Evolutionary conservation across 2,329 filamentous ascomycete species (phyloP).

Genomic region (Ascochyta fabae): DNA sequence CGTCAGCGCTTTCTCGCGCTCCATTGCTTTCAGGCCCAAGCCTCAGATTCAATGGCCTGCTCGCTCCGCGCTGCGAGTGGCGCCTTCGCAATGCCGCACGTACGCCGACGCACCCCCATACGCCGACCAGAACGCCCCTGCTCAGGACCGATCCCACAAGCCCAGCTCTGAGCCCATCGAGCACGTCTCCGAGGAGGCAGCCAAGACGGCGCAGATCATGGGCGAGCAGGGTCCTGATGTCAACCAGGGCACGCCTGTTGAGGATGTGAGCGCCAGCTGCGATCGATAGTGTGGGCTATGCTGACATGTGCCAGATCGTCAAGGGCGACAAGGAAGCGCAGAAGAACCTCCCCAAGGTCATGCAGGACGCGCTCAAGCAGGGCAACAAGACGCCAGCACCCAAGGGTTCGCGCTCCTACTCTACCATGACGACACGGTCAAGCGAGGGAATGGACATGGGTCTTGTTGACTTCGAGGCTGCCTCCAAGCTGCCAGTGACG

Average conservation of each 20-base stretch:
- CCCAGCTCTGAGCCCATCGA: constrained; percentile 53
- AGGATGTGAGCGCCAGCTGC: constrained; percentile 59
- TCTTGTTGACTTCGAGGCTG: constrained; percentile 35
- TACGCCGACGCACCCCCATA: constrained; percentile 36
- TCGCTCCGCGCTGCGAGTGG: constrained; percentile 27
- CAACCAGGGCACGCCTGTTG: constrained; percentile 69
- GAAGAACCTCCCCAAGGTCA: constrained; percentile 70
- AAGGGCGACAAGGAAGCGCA: constrained; percentile 66
- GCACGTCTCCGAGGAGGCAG: constrained; percentile 70
- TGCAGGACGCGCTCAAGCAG: constrained; percentile 65
- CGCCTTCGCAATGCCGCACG: constrained; percentile 37
- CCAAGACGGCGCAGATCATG: constrained; percentile 64
- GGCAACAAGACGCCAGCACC: constrained; percentile 49
- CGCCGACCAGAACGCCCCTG: constrained; percentile 42
- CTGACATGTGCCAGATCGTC: constrained; percentile 60
- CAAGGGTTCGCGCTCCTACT: constrained; percentile 61
- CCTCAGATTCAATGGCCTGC: constrained; percentile 38
- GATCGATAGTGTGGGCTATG: not conserved
- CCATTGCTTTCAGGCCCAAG: constrained; percentile 43
- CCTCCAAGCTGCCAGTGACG: constrained; percentile 26
- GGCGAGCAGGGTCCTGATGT: constrained; percentile 66
- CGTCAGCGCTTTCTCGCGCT: constrained; percentile 37
- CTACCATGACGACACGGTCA: constrained; percentile 53
- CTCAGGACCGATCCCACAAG: constrained; percentile 39
- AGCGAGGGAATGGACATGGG: constrained; percentile 37